Evolutionary conservation across 164 flowering plant genomes (phyloP), one percentile per base, ranked within the genome.

Genomic region (Nelumbo lutea): DNA sequence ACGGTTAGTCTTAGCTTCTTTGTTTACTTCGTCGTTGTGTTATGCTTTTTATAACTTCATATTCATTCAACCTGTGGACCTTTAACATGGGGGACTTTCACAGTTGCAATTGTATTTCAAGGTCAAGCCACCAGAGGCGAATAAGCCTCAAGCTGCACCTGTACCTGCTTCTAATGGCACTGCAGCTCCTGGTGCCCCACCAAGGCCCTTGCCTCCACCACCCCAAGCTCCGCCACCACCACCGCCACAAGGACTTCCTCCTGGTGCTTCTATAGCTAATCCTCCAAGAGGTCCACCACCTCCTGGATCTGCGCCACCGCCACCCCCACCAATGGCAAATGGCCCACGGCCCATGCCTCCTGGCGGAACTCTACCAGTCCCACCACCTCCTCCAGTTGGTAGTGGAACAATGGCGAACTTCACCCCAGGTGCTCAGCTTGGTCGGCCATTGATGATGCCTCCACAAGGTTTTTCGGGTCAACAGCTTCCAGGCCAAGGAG

Each of bases 281-380:
- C 85, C 87, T 66, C 89, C 88, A 1, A 76, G 88, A 76, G 85
- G 78, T 42, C 87, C 88, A 42, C 92, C 87, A 42, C 89, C 89
- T 59, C 76, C 83, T 52, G 87, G 85, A 15, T 76, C 85, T 44
- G 68, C 77, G 43, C 86, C 83, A 0, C 96, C 90, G 15, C 94
- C 94, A 13, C 86, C 85, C 2, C 87, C 88, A 38, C 76, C 85
- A n/a, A 74, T 77, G 79, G 83, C 70, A 42, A 88, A 86, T 79
- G 98, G 96, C 0, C 97, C 93, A 57, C 82, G 95, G 70, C 93
- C 97, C n/a, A 90, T 88, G 95, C 97, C 93, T 55, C 96, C 98
- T 9, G 86, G 91, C 73, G 96, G 95, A 64, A 68, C 77, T 59
- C 83, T 86, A 50, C 83, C 89, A 46, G 84, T 80, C 51, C 96